Percentiles rank a stretch among this genome's conserved stretches.
Conservation (phyloP, 83 land plant genomes). For the Isoetes engelmannii region DNA sequence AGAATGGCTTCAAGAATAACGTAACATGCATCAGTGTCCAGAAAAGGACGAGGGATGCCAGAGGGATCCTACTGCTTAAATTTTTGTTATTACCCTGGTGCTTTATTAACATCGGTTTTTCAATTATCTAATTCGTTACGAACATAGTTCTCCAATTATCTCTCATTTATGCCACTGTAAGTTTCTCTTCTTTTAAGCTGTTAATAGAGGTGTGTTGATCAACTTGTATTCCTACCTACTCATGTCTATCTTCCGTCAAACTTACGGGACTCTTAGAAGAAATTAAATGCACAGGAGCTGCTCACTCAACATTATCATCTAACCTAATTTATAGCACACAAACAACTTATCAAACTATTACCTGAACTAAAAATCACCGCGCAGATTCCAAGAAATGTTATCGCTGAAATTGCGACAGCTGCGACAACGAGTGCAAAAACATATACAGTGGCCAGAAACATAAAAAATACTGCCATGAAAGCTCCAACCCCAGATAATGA, state of each 20-base stretch:
- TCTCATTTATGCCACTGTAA: too few relatives aligned
- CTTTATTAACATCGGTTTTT: too few relatives aligned
- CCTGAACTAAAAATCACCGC: slow-evolving; percentile 65
- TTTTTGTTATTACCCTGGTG: too few relatives aligned
- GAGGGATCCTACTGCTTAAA: too few relatives aligned
- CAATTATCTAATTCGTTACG: too few relatives aligned
- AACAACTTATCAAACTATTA: slow-evolving; percentile 15
- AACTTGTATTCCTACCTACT: background rate
- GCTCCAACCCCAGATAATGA: slow-evolving; percentile 87
- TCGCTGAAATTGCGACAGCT: slow-evolving; percentile 44
- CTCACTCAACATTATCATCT: background rate
- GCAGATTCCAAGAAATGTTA: slow-evolving; percentile 44
- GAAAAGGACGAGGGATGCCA: too few relatives aligned
- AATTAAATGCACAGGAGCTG: background rate
- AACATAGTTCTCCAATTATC: too few relatives aligned
- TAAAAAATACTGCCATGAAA: slow-evolving; percentile 62
- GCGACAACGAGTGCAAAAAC: slow-evolving; percentile 61
- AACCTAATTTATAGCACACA: background rate
- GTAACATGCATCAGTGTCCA: too few relatives aligned
- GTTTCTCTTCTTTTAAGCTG: background rate
- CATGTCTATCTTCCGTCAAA: background rate
- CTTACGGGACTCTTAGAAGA: background rate
- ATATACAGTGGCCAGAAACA: slow-evolving; percentile 53
- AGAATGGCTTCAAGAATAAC: too few relatives aligned
- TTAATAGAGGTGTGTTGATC: background rate